Conservation (phyloP, 2,329 filamentous ascomycete genomes). For the Amylocarpus encephaloides region DNA sequence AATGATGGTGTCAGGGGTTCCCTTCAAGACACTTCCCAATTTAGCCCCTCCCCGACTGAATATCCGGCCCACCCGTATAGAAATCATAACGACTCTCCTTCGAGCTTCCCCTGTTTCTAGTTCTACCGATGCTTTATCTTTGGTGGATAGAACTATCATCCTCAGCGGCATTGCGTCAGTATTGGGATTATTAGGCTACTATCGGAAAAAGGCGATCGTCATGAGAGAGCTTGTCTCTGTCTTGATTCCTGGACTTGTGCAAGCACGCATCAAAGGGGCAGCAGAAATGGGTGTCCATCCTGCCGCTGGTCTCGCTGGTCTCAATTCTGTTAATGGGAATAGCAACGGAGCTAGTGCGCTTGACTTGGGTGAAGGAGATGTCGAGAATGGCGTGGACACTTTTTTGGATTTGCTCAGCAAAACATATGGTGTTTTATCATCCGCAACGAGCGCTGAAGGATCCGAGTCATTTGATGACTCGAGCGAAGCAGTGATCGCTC, state of each 20-base stretch:
- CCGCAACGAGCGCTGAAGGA: constrained; percentile 4
- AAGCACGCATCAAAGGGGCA: constrained; percentile 85
- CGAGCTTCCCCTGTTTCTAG: constrained; percentile 62
- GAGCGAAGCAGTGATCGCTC: constrained; percentile 46
- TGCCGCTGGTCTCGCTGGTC: constrained; percentile 73
- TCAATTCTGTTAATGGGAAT: constrained; percentile 51
- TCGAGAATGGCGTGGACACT: constrained; percentile 59
- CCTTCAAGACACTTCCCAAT: constrained; percentile 43
- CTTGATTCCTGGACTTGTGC: constrained; percentile 76
- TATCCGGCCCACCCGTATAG: constrained; percentile 51
- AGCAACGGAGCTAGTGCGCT: constrained; percentile 47
- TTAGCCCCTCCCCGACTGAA: constrained; percentile 47
- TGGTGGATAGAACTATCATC: constrained; percentile 70
- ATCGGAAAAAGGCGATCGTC: constrained; percentile 87
- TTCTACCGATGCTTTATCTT: constrained; percentile 59
- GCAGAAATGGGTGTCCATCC: constrained; percentile 97
- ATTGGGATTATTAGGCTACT: constrained; percentile 70
- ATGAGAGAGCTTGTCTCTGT: constrained; percentile 79
- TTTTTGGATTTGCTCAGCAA: constrained; percentile 55
- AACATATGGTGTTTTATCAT: constrained; percentile 55
- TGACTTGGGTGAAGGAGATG: constrained; percentile 57
- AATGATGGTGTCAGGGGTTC: constrained; percentile 58
- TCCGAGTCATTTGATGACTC: constrained; percentile 37
- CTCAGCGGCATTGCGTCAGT: constrained; percentile 82
- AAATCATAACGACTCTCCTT: constrained; percentile 60